Percentiles rank a stretch among this genome's conserved stretches.
These are phyloP conservation scores for Bipolaris sorokiniana DNA, from an alignment of 2,329 filamentous ascomycete species.

Conservation along the genomic window DNA sequence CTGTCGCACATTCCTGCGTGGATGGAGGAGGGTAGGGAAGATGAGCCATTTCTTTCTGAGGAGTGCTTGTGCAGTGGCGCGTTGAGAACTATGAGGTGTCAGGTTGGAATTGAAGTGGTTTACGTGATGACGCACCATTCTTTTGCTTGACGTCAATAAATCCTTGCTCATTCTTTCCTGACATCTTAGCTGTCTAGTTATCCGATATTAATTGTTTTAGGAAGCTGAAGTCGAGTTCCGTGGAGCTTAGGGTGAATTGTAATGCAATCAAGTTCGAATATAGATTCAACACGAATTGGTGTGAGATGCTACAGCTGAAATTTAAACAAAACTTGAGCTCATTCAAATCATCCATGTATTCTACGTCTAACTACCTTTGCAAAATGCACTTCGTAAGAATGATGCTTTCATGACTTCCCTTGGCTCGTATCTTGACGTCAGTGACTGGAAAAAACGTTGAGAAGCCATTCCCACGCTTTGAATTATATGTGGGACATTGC, in stretches of 20 bases:
- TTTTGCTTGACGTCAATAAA: slow-evolving; percentile 37
- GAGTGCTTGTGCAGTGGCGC: slow-evolving; percentile 36
- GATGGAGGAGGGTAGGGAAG: slow-evolving; percentile 11
- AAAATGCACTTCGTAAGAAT: slow-evolving; percentile 10
- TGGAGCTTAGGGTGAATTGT: background rate
- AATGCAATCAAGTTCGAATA: background rate
- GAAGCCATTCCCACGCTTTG: background rate
- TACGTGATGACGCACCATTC: slow-evolving; percentile 24
- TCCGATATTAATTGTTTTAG: background rate
- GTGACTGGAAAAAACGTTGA: slow-evolving; percentile 1
- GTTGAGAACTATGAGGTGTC: slow-evolving; percentile 24
- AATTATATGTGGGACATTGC: background rate
- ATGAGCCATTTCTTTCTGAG: slow-evolving; percentile 5
- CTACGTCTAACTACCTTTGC: slow-evolving; percentile 1
- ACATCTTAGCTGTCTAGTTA: slow-evolving; percentile 25
- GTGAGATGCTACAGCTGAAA: background rate
- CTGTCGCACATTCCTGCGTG: slow-evolving; percentile 28
- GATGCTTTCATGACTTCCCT: slow-evolving; percentile 16
- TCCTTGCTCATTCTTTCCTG: slow-evolving; percentile 29
- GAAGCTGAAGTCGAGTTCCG: background rate
- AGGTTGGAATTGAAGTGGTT: background rate
- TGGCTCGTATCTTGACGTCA: slow-evolving; percentile 19
- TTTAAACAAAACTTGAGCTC: background rate
- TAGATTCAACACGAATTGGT: background rate
- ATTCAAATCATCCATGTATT: background rate